A percentile compares a stretch with the other conserved stretches of the same genome.
phyloP scores from a whole-genome alignment of 306 rosid genomes.

The Glycine latifolia region DNA sequence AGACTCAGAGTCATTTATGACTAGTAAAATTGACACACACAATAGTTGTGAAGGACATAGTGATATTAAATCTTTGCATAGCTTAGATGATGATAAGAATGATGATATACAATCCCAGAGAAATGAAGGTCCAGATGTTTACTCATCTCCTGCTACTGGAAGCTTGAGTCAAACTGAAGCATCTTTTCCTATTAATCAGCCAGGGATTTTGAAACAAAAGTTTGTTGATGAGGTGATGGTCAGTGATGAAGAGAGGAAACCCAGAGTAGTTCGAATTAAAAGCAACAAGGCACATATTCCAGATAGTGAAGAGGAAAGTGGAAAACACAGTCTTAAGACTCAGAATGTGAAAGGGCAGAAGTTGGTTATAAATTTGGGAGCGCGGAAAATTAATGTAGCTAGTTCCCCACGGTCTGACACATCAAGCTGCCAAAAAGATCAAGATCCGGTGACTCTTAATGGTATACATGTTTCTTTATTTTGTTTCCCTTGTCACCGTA shows the following conservation, averaged over 20 bases:
- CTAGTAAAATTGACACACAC: slow-evolving; percentile 52
- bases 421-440: slow-evolving; percentile 85
- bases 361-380: slow-evolving; percentile 87
- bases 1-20: slow-evolving; percentile 56
- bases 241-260: slow-evolving; percentile 81
- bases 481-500: background rate
- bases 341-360: slow-evolving; percentile 84
- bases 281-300: slow-evolving; percentile 62
- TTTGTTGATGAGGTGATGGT: slow-evolving; percentile 95
- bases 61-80: slow-evolving; percentile 62
- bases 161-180: slow-evolving; percentile 72
- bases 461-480: slow-evolving; percentile 55
- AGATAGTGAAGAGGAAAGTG: slow-evolving; percentile 79
- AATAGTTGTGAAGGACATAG: slow-evolving; percentile 70
- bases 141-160: slow-evolving; percentile 78
- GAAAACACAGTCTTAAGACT: slow-evolving; percentile 65
- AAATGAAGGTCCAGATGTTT: slow-evolving; percentile 64
- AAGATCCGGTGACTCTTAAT: slow-evolving; percentile 60
- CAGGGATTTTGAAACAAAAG: slow-evolving; percentile 77
- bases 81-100: slow-evolving; percentile 65
- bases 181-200: slow-evolving; percentile 58
- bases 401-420: slow-evolving; percentile 88
- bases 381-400: slow-evolving; percentile 85
- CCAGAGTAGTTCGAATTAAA: slow-evolving; percentile 81
- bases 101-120: slow-evolving; percentile 64